phyloP scores from a whole-genome alignment of 495 filamentous ascomycete genomes.

The Symbiotaphrina buchneri region DNA sequence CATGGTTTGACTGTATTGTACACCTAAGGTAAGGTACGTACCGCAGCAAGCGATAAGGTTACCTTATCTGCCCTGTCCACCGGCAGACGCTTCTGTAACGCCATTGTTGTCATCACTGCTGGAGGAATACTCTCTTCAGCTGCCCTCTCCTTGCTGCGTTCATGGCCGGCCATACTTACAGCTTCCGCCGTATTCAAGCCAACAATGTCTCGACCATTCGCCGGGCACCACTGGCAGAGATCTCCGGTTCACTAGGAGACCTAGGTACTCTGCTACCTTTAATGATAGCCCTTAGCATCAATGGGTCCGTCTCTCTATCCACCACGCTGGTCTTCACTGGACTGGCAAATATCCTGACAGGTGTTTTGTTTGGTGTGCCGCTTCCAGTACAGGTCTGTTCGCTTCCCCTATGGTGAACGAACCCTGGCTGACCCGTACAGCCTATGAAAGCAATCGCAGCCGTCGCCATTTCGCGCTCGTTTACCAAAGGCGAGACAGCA shows the following conservation, averaged over 20 bases:
- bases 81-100: too few relatives aligned
- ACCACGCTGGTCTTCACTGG: conserved; percentile 77
- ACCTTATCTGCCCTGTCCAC: too few relatives aligned
- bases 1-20: too few relatives aligned
- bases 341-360: conserved; percentile 64
- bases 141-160: too few relatives aligned
- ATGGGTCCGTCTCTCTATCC: conserved; percentile 53
- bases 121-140: too few relatives aligned
- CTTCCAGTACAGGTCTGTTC: conserved; percentile 75
- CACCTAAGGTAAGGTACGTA: too few relatives aligned
- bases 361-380: conserved; percentile 62
- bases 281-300: conserved; percentile 58
- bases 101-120: too few relatives aligned
- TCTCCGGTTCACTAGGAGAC: conserved; percentile 79
- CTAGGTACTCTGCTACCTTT: conserved; percentile 79
- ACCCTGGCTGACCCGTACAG: conserved; percentile 9
- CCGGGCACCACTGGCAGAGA: conserved; percentile 44
- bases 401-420: conserved; percentile 20
- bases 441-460: conserved; percentile 60
- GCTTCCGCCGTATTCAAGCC: not conserved
- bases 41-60: too few relatives aligned
- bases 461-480: conserved; percentile 47
- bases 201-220: conserved; percentile 28
- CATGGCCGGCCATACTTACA: conserved; percentile 2
- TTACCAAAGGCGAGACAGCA: conserved; percentile 42